Evolutionary conservation across 805 yeast genomes (phyloP).

Genomic region (Pichia ethanolica): DNA sequence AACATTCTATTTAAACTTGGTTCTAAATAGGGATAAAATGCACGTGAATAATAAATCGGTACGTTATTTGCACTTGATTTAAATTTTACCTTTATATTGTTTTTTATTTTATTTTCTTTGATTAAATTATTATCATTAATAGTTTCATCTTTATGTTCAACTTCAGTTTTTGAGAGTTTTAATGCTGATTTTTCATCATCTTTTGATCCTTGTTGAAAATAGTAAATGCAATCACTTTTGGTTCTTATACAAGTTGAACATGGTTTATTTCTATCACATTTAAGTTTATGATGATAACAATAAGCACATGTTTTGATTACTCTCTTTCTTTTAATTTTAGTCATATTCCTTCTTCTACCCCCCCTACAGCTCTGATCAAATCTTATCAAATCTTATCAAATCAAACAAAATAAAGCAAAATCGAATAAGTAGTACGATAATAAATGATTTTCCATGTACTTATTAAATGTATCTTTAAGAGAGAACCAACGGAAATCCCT

Average conservation of each 20-base stretch:
- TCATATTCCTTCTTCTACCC: neutral
- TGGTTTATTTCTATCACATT: conserved; percentile 11
- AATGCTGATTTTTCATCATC: neutral
- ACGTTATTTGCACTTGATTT: neutral
- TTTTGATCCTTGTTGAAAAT: neutral
- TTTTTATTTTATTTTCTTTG: neutral
- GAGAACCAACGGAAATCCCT: too few relatives aligned
- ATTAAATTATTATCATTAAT: neutral
- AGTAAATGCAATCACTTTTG: conserved; percentile 9
- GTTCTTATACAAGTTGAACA: conserved; percentile 11
- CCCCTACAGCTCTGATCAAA: too few relatives aligned
- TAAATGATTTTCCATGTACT: too few relatives aligned
- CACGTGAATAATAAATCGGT: conserved; percentile 11
- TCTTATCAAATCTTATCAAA: too few relatives aligned
- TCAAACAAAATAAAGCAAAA: too few relatives aligned
- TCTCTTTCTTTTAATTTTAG: conserved; percentile 9
- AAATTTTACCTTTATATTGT: neutral
- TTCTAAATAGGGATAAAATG: conserved; percentile 11
- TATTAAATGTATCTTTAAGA: too few relatives aligned
- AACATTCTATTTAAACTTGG: conserved; percentile 10
- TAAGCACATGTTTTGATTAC: conserved; percentile 12
- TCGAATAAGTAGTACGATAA: too few relatives aligned
- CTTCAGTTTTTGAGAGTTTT: too few relatives aligned
- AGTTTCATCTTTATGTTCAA: too few relatives aligned
- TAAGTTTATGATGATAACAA: conserved; percentile 12